phyloP scores from a whole-genome alignment of 306 rosid genomes.

The Gillenia trifoliata region DNA sequence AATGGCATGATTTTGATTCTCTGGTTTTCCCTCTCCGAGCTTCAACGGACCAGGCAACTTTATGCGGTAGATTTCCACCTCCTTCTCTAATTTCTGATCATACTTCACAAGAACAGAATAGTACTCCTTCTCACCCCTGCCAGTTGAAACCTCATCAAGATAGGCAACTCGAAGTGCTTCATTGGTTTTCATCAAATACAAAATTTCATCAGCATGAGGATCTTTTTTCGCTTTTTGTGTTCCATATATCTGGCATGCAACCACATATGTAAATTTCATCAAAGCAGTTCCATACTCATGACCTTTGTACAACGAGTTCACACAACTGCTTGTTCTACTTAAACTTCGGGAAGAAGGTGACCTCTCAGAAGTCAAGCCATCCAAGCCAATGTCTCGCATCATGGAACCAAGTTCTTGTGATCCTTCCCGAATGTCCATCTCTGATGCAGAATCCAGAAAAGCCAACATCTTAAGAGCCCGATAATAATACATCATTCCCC shows the following conservation, averaged over 20 bases:
- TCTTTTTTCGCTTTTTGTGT: constrained; percentile 79
- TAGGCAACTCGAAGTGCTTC: constrained; percentile 86
- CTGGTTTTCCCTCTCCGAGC: constrained; percentile 95
- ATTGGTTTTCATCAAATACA: constrained; percentile 59
- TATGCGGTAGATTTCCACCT: constrained; percentile 76
- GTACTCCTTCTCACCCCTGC: constrained; percentile 62
- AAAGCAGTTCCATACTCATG: constrained; percentile 89
- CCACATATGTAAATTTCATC: constrained; percentile 90
- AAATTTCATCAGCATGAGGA: constrained; percentile 72
- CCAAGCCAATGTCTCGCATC: constrained; percentile 46
- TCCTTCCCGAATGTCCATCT: constrained; percentile 90
- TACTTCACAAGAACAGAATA: constrained; percentile 86
- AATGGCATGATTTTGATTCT: constrained; percentile 88
- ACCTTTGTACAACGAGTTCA: constrained; percentile 69
- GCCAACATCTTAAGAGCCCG: constrained; percentile 93
- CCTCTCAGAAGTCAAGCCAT: constrained; percentile 37
- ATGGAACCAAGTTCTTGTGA: constrained; percentile 71
- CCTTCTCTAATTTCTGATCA: constrained; percentile 60
- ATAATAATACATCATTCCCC: constrained; percentile 98
- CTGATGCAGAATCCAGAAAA: constrained; percentile 92
- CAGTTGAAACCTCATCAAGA: constrained; percentile 65
- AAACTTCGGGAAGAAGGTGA: constrained; percentile 48
- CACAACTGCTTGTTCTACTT: constrained; percentile 62
- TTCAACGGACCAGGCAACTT: constrained; percentile 85
- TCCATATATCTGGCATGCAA: constrained; percentile 96